Evolutionary conservation across 352 stramenopile genomes (phyloP), one percentile per base, ranked within the genome.

Genomic region (Globisporangium lucens): DNA sequence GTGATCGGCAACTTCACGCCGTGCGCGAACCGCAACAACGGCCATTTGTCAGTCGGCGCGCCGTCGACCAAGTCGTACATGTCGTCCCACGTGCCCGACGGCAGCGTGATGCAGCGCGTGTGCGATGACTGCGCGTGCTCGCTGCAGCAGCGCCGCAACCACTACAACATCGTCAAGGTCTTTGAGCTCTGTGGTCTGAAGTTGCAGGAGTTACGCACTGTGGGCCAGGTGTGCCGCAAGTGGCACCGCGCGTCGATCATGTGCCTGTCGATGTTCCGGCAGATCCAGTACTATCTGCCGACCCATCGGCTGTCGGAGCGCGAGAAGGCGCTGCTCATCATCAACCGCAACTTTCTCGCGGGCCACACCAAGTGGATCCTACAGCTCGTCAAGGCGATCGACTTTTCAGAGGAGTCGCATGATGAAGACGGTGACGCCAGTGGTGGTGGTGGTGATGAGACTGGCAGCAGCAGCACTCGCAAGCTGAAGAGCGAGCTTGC

Each of bases 251-350:
- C 87, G 29, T 91, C 78, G 35, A 92, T 95, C 74, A 95, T 95
- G 87, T 91, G 87, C 29, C 70, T 95, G n/a, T 95, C 87, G 17
- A 93, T 87, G 80, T 93, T 95, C 46, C 87, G 87, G 33, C 87
- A 95, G 76, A 93, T 95, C 66, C 87, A 95, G 67, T 95, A 95
- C 51, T 94, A 93, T 68, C 63, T 95, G 29, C 87, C 87, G 15
- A 89, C 82, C 12, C 87, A 95, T 66, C 78, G 82, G 8, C 63
- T 94, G 15, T 93, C 85, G 4, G 78, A 83, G 52, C 71, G 83
- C 24, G 85, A 95, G 63, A 89, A 91, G 69, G 75, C 86, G 43
- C 73, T 91, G 65, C 62, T 95, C 38, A 78, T 93, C 29, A 89
- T 91, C 60, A 95, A 95, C 46, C 84, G 87, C n/a, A 73, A 74